Evolutionary conservation across 768 basidiomycete species (phyloP), one percentile per base, ranked within the genome.

Genomic region (Trametes meyenii): DNA sequence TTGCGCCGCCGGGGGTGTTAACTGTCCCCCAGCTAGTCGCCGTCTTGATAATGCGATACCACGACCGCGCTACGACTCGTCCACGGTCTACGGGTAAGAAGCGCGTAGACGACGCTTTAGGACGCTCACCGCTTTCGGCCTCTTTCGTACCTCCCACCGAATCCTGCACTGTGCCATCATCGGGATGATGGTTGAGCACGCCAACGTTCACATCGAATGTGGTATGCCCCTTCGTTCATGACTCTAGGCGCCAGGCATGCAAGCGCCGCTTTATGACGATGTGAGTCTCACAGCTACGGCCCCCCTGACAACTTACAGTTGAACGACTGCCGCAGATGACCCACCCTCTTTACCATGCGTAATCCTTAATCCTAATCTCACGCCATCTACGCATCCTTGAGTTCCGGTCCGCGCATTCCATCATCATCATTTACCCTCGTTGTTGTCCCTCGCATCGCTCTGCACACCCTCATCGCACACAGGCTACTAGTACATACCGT

Each of bases 21-120:
- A 44, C 67, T 13, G 66, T 72, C 49, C 64, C 70, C 8, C 68
- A 69, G 50, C 65, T 71, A 33, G 68, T 72, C 7, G 71, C 71
- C 7, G 50, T 69, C 2, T 65, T 72, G 39, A 69, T 60, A 23
- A 58, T 72, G 62, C 70, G 70, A n/a, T 63, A 66, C 40, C 61
- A 68, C 21, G 69, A 71, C 39, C 69, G 69, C 24, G 29, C 63
- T 11, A 45, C 66, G 3, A 50, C 63, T 11, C 68, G 67, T 13
- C 45, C 65, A 3, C 70, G 70, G 19, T 58, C 66, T 42, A 26
- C 54, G 21, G 38, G 46, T 21, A 59, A 44, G 57, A 63, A 45
- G 21, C 57, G 62, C 29, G 40, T 29, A 2, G 52, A 50, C 2
- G 12, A 4, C 17, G 36, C 51, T 5, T 38, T 21, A 17, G 38